A percentile compares a stretch with the other conserved stretches of the same genome.
phyloP scores from a whole-genome alignment of 202 grass and related monocot genomes.

The Elaeis oleifera region DNA sequence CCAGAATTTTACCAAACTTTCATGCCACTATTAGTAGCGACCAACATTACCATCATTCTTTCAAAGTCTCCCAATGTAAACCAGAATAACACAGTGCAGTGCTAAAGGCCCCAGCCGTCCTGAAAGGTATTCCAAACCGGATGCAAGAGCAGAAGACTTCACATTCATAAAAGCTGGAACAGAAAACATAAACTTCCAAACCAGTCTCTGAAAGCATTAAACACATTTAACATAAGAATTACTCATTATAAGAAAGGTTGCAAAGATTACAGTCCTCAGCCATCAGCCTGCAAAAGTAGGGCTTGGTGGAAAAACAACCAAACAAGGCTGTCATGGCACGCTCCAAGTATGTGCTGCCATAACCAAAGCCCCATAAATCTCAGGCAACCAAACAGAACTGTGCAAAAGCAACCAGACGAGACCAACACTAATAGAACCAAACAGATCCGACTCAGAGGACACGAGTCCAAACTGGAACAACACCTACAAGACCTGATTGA shows the following conservation, averaged over 20 bases:
- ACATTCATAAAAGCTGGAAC: too few relatives aligned
- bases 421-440: too few relatives aligned
- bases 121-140: too few relatives aligned
- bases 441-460: background rate
- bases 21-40: too few relatives aligned
- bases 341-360: slow-evolving; percentile 26
- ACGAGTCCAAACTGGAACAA: slow-evolving; percentile 9
- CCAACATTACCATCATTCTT: too few relatives aligned
- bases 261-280: slow-evolving; percentile 61
- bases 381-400: slow-evolving; percentile 69
- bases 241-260: slow-evolving; percentile 49
- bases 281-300: slow-evolving; percentile 64
- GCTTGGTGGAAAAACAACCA: slow-evolving; percentile 57
- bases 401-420: slow-evolving; percentile 36
- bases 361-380: slow-evolving; percentile 35
- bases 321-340: slow-evolving; percentile 52
- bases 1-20: too few relatives aligned
- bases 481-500: slow-evolving; percentile 1
- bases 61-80: too few relatives aligned
- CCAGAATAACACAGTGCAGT: too few relatives aligned
- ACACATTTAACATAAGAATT: slow-evolving; percentile 22
- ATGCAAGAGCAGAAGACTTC: too few relatives aligned
- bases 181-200: too few relatives aligned
- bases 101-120: too few relatives aligned
- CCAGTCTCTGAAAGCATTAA: too few relatives aligned